Evolutionary conservation across 169 alveolate genomes (phyloP).

Genomic region (Plasmodium coatneyi): DNA sequence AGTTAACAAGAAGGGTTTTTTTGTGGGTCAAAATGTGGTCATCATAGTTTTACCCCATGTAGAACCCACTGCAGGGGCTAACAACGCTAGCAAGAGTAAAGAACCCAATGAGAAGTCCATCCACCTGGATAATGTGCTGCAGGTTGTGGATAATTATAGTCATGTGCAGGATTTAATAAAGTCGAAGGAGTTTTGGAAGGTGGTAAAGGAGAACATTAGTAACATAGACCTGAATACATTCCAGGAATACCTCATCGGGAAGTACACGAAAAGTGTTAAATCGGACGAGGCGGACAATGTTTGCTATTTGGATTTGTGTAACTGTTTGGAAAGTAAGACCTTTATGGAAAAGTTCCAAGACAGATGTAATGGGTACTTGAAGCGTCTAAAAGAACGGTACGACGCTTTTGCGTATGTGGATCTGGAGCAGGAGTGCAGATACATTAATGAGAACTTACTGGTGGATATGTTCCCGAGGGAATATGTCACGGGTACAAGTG

Average conservation of each 20-base stretch:
- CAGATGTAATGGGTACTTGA: conserved; percentile 51
- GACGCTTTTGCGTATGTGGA: not conserved
- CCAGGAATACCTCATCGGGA: conserved; percentile 36
- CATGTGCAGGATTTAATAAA: conserved; percentile 32
- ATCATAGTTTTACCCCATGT: conserved; percentile 55
- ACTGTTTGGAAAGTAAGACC: not conserved
- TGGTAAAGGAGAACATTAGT: conserved; percentile 17
- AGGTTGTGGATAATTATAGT: conserved; percentile 30
- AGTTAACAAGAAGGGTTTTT: conserved; percentile 33
- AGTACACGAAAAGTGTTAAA: conserved; percentile 6
- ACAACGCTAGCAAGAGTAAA: not conserved
- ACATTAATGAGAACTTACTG: conserved; percentile 33
- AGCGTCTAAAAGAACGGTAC: conserved; percentile 23
- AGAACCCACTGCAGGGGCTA: not conserved
- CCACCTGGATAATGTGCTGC: conserved; percentile 10
- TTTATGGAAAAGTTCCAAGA: conserved; percentile 42
- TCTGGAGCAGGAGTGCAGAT: conserved; percentile 52
- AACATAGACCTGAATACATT: not conserved
- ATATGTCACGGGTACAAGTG: not conserved
- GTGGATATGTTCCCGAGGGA: conserved; percentile 6
- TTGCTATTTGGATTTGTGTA: conserved; percentile 11
- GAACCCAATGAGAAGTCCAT: not conserved
- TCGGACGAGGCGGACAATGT: conserved; percentile 8
- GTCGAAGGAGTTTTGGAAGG: conserved; percentile 24
- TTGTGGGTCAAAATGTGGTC: conserved; percentile 40